A percentile compares a stretch with the other conserved stretches of the same genome.
Conservation (phyloP, 768 basidiomycete species). For the Russula griseocarnosa region DNA sequence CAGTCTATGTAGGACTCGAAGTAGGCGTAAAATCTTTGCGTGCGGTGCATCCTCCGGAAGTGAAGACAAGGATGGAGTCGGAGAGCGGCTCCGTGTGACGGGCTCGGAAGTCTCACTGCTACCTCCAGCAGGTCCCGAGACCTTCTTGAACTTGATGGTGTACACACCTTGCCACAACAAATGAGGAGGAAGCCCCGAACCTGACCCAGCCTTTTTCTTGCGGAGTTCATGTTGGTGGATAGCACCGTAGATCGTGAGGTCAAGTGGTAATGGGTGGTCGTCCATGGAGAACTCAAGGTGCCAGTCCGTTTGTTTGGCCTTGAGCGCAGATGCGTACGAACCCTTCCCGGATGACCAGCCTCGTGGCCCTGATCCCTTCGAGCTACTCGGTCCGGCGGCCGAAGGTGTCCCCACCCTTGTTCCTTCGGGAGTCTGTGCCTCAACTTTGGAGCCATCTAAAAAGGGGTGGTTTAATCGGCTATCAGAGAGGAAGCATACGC, state of each 20-base stretch:
- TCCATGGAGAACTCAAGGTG: constrained; percentile 96
- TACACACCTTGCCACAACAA: constrained; percentile 89
- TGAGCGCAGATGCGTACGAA: constrained; percentile 95
- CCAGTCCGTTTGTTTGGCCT: constrained; percentile 92
- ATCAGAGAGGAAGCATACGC: neutral
- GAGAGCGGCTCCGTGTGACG: constrained; percentile 52
- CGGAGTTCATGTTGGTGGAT: constrained; percentile 88
- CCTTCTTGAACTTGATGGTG: constrained; percentile 90
- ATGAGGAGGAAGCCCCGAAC: constrained; percentile 53
- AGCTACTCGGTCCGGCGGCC: constrained; percentile 49
- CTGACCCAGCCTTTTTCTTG: constrained; percentile 50
- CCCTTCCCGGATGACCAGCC: constrained; percentile 39
- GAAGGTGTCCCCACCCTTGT: constrained; percentile 86
- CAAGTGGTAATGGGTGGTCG: constrained; percentile 75
- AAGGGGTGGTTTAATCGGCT: constrained; percentile 14
- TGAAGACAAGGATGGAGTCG: constrained; percentile 66
- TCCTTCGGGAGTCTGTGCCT: constrained; percentile 95
- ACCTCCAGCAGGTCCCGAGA: constrained; percentile 62
- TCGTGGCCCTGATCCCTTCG: constrained; percentile 35
- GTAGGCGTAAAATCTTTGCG: constrained; percentile 84
- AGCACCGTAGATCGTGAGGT: constrained; percentile 94
- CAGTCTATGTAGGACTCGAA: constrained; percentile 81
- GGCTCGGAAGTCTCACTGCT: constrained; percentile 45
- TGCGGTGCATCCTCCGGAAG: constrained; percentile 81
- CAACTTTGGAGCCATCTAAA: constrained; percentile 85